Evolutionary conservation across 768 basidiomycete genomes (phyloP).

Genomic region (Dacryopinax primogenitus): DNA sequence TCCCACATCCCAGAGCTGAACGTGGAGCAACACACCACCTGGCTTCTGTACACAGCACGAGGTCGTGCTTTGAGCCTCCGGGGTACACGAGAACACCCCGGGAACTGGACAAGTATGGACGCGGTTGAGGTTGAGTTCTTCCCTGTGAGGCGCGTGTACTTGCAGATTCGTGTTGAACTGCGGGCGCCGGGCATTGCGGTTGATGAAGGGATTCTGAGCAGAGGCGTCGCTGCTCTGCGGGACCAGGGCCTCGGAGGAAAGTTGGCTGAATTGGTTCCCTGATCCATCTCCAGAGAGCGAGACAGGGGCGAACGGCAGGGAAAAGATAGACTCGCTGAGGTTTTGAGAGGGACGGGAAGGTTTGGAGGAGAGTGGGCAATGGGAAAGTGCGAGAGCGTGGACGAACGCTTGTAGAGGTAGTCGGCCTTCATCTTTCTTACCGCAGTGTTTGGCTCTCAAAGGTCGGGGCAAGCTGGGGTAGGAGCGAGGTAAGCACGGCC

Average conservation of each 20-base stretch:
- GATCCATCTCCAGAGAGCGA: background rate
- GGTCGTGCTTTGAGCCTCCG: background rate
- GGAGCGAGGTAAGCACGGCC: background rate
- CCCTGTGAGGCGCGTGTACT: background rate
- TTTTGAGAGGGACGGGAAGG: background rate
- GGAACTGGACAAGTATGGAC: background rate
- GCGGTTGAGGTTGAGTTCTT: background rate
- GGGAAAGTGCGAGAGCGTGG: background rate
- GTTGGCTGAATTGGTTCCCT: background rate
- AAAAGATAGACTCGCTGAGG: background rate
- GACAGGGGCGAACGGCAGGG: conserved; percentile 3
- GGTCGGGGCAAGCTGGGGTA: background rate
- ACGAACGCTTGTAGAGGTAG: conserved; percentile 2
- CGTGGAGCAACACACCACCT: background rate
- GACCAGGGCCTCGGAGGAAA: background rate
- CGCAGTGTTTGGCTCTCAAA: background rate
- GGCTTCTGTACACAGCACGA: conserved; percentile 3
- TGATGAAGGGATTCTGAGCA: background rate
- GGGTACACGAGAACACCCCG: background rate
- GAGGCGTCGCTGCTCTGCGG: background rate
- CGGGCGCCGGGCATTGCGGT: background rate
- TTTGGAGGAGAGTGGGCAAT: conserved; percentile 6
- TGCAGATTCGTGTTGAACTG: background rate
- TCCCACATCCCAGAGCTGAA: conserved; percentile 1
- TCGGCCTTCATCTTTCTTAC: conserved; percentile 7